Conservation (phyloP, 306 rosid genomes). For the Dryas drummondii region DNA sequence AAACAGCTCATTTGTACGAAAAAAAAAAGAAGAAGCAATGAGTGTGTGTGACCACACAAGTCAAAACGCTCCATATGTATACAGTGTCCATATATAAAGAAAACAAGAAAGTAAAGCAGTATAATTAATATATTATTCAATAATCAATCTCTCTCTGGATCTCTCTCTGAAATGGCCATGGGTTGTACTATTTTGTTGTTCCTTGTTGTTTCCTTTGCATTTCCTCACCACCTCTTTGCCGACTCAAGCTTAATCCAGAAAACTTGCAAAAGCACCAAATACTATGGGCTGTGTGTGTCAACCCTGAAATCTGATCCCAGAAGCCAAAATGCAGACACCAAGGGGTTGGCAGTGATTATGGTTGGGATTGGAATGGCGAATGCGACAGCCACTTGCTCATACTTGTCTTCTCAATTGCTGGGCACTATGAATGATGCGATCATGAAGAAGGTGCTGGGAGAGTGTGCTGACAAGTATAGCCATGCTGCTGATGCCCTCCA, state of each 20-base stretch:
- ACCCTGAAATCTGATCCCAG: constrained; percentile 64
- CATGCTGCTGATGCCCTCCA: constrained; percentile 68
- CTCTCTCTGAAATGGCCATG: constrained; percentile 15
- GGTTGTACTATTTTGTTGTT: constrained; percentile 33
- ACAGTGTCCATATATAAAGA: too few species aligned
- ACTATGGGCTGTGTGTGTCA: constrained; percentile 65
- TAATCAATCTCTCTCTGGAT: not conserved
- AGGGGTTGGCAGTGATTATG: constrained; percentile 72
- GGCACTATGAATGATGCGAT: constrained; percentile 29
- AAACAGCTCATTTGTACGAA: constrained; percentile 26
- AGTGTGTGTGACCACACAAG: not conserved
- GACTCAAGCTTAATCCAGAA: constrained; percentile 60
- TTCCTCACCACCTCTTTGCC: constrained; percentile 29
- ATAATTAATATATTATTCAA: too few species aligned
- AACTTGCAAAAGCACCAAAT: constrained; percentile 76
- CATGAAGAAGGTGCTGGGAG: constrained; percentile 50
- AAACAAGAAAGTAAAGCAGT: too few species aligned
- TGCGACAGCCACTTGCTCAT: constrained; percentile 70
- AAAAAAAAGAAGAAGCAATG: too few species aligned
- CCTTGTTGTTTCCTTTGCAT: constrained; percentile 30
- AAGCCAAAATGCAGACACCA: constrained; percentile 60
- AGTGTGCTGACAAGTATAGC: constrained; percentile 68
- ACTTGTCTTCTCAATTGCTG: constrained; percentile 58
- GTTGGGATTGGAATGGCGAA: constrained; percentile 55
- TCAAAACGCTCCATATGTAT: not conserved